phyloP scores from a whole-genome alignment of 1,139 yeast genomes.

The Debaryomyces udenii region DNA sequence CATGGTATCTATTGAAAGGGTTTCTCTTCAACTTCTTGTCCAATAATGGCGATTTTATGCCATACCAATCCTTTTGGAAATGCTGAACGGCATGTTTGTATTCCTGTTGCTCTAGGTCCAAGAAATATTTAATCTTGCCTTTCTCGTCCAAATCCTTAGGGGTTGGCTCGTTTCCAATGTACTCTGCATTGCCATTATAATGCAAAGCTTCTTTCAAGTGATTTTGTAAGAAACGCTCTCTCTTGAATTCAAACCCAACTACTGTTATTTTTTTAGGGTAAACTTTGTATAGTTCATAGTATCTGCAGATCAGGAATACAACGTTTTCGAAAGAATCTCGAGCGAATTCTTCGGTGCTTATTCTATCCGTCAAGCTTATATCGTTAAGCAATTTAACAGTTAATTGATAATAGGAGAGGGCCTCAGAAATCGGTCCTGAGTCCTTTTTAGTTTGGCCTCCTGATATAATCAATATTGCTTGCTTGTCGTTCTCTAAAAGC shows the following conservation, averaged over 20 bases:
- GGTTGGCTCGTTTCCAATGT: constrained; percentile 65
- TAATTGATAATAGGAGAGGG: constrained; percentile 56
- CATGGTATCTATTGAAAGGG: constrained; percentile 56
- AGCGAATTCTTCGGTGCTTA: constrained; percentile 67
- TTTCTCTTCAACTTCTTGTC: constrained; percentile 56
- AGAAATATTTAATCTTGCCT: constrained; percentile 35
- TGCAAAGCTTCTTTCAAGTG: constrained; percentile 56
- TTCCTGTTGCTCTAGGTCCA: constrained; percentile 52
- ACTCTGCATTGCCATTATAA: constrained; percentile 43
- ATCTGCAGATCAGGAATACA: constrained; percentile 62
- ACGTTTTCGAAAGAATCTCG: constrained; percentile 83
- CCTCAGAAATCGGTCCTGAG: constrained; percentile 62
- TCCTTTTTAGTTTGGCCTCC: constrained; percentile 72
- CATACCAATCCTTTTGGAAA: constrained; percentile 66
- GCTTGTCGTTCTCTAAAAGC: constrained; percentile 31
- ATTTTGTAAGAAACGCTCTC: constrained; percentile 53
- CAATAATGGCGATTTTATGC: constrained; percentile 43
- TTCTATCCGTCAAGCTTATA: constrained; percentile 24
- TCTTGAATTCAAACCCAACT: constrained; percentile 76
- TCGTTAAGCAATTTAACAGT: constrained; percentile 21
- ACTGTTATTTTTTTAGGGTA: constrained; percentile 60
- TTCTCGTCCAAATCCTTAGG: constrained; percentile 35
- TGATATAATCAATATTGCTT: constrained; percentile 52
- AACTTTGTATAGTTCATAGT: constrained; percentile 44
- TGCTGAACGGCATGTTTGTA: constrained; percentile 54